phyloP scores from a whole-genome alignment of 169 alveolate genomes.

The Plasmodium billcollinsi region DNA sequence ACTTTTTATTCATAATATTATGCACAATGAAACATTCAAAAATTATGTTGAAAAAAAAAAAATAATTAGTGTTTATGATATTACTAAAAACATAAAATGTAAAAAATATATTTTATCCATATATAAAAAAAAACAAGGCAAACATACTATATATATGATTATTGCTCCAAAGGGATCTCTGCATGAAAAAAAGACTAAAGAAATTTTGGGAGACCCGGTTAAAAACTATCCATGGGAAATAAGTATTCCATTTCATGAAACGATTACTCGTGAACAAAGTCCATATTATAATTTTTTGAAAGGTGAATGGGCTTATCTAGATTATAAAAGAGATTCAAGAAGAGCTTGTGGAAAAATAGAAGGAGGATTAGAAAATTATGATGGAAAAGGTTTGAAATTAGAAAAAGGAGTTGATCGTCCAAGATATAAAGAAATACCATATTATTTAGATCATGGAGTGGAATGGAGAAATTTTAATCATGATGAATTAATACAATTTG shows the following conservation, averaged over 20 bases:
- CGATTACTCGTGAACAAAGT: slow-evolving; percentile 75
- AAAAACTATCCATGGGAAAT: slow-evolving; percentile 82
- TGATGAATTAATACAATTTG: slow-evolving; percentile 80
- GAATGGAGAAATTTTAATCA: slow-evolving; percentile 79
- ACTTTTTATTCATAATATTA: too few relatives aligned
- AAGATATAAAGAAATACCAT: slow-evolving; percentile 82
- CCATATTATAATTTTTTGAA: slow-evolving; percentile 80
- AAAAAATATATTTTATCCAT: not conserved
- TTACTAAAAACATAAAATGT: not conserved
- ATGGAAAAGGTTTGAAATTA: slow-evolving; percentile 84
- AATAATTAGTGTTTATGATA: too few relatives aligned
- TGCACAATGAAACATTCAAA: too few relatives aligned
- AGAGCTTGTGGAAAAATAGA: slow-evolving; percentile 85
- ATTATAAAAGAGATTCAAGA: slow-evolving; percentile 80
- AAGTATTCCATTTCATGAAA: slow-evolving; percentile 78
- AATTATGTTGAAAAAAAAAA: too few relatives aligned
- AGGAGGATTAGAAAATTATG: slow-evolving; percentile 86
- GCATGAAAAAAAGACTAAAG: slow-evolving; percentile 69
- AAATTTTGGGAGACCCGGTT: slow-evolving; percentile 29
- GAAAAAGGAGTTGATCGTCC: slow-evolving; percentile 84
- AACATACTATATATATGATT: slow-evolving; percentile 18
- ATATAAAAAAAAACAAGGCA: not conserved
- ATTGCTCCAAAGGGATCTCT: slow-evolving; percentile 75
- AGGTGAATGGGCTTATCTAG: slow-evolving; percentile 86
- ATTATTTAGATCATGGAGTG: slow-evolving; percentile 84